These are phyloP conservation scores for Metschnikowia koreensis DNA, from an alignment of 805 yeast species.

Conservation along the genomic window DNA sequence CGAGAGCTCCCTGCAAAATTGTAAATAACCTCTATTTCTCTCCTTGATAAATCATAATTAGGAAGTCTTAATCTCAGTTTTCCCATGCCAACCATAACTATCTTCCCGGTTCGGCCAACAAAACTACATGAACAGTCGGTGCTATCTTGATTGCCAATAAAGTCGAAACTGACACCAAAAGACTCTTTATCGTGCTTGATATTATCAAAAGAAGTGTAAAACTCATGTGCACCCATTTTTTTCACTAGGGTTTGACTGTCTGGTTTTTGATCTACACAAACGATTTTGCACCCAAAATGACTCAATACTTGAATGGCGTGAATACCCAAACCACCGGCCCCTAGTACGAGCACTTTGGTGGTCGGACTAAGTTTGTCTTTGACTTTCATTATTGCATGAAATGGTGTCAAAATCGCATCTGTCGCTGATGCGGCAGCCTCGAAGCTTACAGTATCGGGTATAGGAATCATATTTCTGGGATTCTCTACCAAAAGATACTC, in stretches of 20 bases:
- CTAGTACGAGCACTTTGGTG: slow-evolving; percentile 37
- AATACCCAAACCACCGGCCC: slow-evolving; percentile 44
- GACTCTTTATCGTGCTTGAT: slow-evolving; percentile 28
- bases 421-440: slow-evolving; percentile 42
- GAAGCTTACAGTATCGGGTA: slow-evolving; percentile 39
- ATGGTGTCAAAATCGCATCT: slow-evolving; percentile 44
- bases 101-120: slow-evolving; percentile 35
- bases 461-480: slow-evolving; percentile 34
- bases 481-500: slow-evolving; percentile 37
- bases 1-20: slow-evolving; percentile 45
- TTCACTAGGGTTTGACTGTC: slow-evolving; percentile 24
- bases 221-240: slow-evolving; percentile 42
- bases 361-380: slow-evolving; percentile 29
- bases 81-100: slow-evolving; percentile 46
- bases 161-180: slow-evolving; percentile 39
- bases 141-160: slow-evolving; percentile 35
- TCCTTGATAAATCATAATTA: slow-evolving; percentile 37
- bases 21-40: slow-evolving; percentile 40
- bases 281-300: slow-evolving; percentile 31
- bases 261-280: slow-evolving; percentile 29
- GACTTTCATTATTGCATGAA: slow-evolving; percentile 40
- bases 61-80: slow-evolving; percentile 27
- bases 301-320: slow-evolving; percentile 42
- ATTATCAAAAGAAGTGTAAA: slow-evolving; percentile 29
- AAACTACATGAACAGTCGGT: slow-evolving; percentile 27